These are phyloP conservation scores for Fusarium buharicum DNA, from an alignment of 2,329 filamentous ascomycete species.

Conservation along the genomic window DNA sequence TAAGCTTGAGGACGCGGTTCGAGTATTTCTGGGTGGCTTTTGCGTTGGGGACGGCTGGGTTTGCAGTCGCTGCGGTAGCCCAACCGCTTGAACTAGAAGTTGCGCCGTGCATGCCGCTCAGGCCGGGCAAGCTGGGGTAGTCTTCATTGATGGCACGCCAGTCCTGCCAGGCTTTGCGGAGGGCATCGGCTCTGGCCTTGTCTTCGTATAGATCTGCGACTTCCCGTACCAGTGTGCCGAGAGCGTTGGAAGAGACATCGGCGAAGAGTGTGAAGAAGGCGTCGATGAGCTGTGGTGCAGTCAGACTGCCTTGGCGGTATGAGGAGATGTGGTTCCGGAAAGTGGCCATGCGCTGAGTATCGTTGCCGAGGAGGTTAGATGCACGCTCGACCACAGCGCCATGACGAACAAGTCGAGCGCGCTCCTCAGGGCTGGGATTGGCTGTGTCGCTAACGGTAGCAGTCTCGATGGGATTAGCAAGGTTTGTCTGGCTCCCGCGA, in stretches of 20 bases:
- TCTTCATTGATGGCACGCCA: conserved; percentile 97
- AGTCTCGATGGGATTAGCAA: conserved; percentile 57
- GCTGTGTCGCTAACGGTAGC: conserved; percentile 62
- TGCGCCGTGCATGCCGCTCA: conserved; percentile 73
- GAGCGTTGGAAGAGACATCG: conserved; percentile 79
- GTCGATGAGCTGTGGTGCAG: conserved; percentile 82
- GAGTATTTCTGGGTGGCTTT: conserved; percentile 61
- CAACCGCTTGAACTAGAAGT: conserved; percentile 67
- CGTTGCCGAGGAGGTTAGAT: conserved; percentile 80
- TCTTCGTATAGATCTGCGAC: conserved; percentile 94
- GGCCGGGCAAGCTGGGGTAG: conserved; percentile 86
- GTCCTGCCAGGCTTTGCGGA: conserved; percentile 90
- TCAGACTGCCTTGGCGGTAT: conserved; percentile 76
- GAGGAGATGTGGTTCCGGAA: conserved; percentile 85
- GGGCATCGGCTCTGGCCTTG: conserved; percentile 73
- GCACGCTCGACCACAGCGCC: conserved; percentile 87
- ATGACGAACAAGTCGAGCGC: conserved; percentile 82
- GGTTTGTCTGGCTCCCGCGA: conserved; percentile 39
- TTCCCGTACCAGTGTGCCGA: conserved; percentile 91
- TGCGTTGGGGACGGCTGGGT: conserved; percentile 55
- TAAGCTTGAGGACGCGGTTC: conserved; percentile 66
- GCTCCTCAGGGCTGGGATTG: conserved; percentile 77
- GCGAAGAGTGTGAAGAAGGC: conserved; percentile 85
- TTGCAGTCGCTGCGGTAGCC: conserved; percentile 69
- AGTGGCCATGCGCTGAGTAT: conserved; percentile 75